phyloP scores from a whole-genome alignment of 768 basidiomycete species.

The Amanita subjunquillea region DNA sequence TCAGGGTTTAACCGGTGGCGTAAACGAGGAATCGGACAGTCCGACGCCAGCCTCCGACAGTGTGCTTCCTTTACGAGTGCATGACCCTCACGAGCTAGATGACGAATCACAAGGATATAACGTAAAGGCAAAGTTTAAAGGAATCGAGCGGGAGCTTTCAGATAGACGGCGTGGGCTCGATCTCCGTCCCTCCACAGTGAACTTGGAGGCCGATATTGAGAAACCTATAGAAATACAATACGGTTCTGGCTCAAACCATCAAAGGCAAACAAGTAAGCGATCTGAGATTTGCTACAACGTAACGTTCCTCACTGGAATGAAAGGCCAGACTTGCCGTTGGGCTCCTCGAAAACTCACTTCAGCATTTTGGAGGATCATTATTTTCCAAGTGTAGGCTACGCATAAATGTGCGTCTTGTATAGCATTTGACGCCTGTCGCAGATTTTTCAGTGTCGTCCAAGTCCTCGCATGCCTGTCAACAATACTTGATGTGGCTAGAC shows the following conservation, averaged over 20 bases:
- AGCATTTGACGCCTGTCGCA: conserved; percentile 12
- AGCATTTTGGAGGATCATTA: conserved; percentile 2
- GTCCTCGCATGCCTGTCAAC: conserved; percentile 39
- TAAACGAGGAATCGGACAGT: not conserved
- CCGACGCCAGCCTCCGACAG: too few relatives aligned
- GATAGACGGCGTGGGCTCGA: not conserved
- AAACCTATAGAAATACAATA: not conserved
- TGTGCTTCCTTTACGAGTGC: not conserved
- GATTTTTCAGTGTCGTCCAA: conserved; percentile 35
- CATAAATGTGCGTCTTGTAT: not conserved
- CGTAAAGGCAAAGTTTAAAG: not conserved
- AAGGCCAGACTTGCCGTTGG: not conserved
- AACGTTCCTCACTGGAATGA: not conserved
- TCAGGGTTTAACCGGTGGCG: not conserved
- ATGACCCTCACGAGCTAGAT: not conserved
- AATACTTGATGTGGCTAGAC: conserved; percentile 35
- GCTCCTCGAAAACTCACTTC: not conserved
- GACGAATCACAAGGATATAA: not conserved
- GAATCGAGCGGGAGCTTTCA: too few relatives aligned
- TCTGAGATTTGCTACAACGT: not conserved
- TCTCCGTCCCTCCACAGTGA: not conserved
- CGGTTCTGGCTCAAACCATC: not conserved
- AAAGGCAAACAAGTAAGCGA: not conserved
- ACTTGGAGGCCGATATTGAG: not conserved
- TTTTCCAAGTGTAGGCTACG: conserved; percentile 33